phyloP scores from a whole-genome alignment of 2,329 filamentous ascomycete species.

The Fusarium heterosporum region DNA sequence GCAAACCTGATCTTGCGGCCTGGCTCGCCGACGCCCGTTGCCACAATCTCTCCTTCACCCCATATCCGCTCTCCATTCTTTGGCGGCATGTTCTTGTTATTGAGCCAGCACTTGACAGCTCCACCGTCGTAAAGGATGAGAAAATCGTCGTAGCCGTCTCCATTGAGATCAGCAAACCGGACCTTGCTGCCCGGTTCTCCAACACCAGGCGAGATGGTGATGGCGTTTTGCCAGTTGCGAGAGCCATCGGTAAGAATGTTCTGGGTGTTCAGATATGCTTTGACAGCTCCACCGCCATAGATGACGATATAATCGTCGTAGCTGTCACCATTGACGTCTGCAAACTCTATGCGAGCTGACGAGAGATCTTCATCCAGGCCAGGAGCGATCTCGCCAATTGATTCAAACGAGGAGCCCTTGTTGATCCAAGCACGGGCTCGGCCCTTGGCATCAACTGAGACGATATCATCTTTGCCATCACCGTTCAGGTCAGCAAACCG shows the following conservation, averaged over 20 bases:
- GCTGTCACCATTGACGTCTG: constrained; percentile 29
- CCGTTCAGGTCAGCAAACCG: constrained; percentile 14
- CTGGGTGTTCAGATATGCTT: not conserved
- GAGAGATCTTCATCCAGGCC: constrained; percentile 4
- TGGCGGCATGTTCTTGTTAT: constrained; percentile 21
- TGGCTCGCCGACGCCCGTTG: constrained; percentile 15
- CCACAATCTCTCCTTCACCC: constrained; percentile 17
- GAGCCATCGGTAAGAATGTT: not conserved
- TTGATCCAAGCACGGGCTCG: constrained; percentile 29
- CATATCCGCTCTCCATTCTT: constrained; percentile 19
- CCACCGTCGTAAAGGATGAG: constrained; percentile 19
- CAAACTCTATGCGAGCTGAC: constrained; percentile 8
- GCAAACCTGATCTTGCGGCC: constrained; percentile 22
- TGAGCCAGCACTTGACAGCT: constrained; percentile 23
- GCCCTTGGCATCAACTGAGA: constrained; percentile 14
- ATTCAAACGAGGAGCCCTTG: not conserved
- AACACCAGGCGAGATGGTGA: constrained; percentile 17
- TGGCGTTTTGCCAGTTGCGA: constrained; percentile 10
- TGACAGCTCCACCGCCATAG: constrained; percentile 32
- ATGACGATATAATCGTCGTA: constrained; percentile 33
- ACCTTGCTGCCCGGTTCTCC: constrained; percentile 19
- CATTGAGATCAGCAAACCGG: constrained; percentile 33
- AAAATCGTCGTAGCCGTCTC: constrained; percentile 21
- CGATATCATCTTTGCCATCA: constrained; percentile 8
- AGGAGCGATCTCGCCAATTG: constrained; percentile 17